Evolutionary conservation across 768 basidiomycete species (phyloP).

Genomic region (Lentinula raphanica): DNA sequence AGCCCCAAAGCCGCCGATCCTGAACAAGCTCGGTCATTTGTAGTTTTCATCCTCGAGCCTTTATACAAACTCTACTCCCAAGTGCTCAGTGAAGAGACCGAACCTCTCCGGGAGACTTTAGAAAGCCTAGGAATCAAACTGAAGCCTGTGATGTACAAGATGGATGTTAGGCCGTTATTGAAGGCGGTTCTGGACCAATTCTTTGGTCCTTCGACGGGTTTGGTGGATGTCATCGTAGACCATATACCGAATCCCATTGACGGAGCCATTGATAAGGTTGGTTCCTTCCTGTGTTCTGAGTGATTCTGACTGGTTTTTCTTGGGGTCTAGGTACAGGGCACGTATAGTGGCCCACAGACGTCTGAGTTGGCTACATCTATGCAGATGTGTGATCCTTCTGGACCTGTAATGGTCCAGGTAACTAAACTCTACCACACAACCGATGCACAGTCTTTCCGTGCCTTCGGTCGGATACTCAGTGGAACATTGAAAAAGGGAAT

Average conservation of each 20-base stretch:
- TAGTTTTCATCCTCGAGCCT: constrained; percentile 94
- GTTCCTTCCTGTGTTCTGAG: background rate
- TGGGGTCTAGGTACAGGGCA: constrained; percentile 59
- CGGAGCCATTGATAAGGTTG: constrained; percentile 57
- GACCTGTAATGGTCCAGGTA: constrained; percentile 89
- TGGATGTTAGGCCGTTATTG: constrained; percentile 93
- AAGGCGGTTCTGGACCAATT: constrained; percentile 94
- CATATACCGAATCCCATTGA: constrained; percentile 80
- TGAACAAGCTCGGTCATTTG: constrained; percentile 79
- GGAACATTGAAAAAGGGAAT: constrained; percentile 83
- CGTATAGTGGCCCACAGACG: constrained; percentile 85
- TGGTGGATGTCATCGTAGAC: constrained; percentile 89
- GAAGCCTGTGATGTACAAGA: constrained; percentile 94
- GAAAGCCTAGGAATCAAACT: constrained; percentile 72
- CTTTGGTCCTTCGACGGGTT: constrained; percentile 84
- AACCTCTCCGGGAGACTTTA: constrained; percentile 78
- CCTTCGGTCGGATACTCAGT: constrained; percentile 91
- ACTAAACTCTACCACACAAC: constrained; percentile 95
- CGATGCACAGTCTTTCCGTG: constrained; percentile 94
- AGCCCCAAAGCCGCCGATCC: constrained; percentile 78
- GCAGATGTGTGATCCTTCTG: constrained; percentile 77
- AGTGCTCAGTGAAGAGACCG: constrained; percentile 91
- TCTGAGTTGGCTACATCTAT: constrained; percentile 75
- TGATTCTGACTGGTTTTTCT: background rate
- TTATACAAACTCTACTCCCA: constrained; percentile 96